Conservation (phyloP, 139 green algal species). For the Haematococcus sp. region DNA sequence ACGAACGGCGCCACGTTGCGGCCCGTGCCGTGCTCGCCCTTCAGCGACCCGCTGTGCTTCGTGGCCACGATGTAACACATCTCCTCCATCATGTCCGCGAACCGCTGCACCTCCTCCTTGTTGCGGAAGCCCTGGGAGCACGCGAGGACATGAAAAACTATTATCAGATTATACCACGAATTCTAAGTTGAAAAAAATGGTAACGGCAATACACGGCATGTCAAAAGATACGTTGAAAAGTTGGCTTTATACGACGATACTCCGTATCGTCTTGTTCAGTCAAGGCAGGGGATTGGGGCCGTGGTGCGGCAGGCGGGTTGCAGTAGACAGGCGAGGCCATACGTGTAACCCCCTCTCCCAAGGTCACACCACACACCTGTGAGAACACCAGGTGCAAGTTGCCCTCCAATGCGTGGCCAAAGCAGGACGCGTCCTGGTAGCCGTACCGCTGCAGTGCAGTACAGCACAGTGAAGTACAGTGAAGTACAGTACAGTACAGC, state of each 20-base stretch:
- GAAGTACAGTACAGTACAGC: too few relatives aligned
- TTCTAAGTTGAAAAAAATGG: too few relatives aligned
- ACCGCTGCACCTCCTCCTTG: slow-evolving; percentile 91
- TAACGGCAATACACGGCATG: too few relatives aligned
- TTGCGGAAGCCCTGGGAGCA: slow-evolving; percentile 71
- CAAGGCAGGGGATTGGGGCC: too few relatives aligned
- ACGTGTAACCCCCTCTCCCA: too few relatives aligned
- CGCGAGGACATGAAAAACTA: too few relatives aligned
- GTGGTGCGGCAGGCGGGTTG: too few relatives aligned
- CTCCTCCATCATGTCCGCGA: slow-evolving; percentile 94
- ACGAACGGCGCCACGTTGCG: slow-evolving; percentile 96
- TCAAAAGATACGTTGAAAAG: too few relatives aligned
- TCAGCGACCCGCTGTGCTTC: slow-evolving; percentile 92
- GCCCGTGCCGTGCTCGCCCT: slow-evolving; percentile 93
- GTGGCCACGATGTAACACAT: slow-evolving; percentile 96
- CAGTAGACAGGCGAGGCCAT: too few relatives aligned
- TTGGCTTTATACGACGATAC: too few relatives aligned
- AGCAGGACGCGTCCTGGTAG: slow-evolving; percentile 94
- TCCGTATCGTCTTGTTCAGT: too few relatives aligned
- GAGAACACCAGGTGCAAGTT: slow-evolving; percentile 98
- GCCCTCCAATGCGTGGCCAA: slow-evolving; percentile 96
- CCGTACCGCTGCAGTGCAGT: slow-evolving; percentile 64
- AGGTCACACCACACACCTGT: slow-evolving; percentile 48
- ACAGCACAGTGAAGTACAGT: neutral
- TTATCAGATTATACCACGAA: too few relatives aligned